Percentiles rank a stretch among this genome's conserved stretches.
Conservation (phyloP, 148 eudicot species). For the Heliamphora exappendiculata region DNA sequence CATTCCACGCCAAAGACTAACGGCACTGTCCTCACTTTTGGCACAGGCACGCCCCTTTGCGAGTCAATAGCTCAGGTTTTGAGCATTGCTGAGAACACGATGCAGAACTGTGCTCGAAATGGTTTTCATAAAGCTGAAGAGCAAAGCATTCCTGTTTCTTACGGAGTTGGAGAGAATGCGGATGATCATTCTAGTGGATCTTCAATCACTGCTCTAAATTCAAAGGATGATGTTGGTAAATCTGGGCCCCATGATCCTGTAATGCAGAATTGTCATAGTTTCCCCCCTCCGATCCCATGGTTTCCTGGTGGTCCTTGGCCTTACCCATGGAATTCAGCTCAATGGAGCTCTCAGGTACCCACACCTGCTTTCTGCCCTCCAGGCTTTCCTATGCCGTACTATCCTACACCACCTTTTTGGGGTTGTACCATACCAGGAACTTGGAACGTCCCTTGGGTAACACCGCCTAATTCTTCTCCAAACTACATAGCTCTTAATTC, state of each 20-base stretch:
- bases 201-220: constrained; percentile 12
- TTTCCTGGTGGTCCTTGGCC: constrained; percentile 30
- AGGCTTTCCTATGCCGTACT: constrained; percentile 30
- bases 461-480: constrained; percentile 15
- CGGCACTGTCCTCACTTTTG: constrained; percentile 35
- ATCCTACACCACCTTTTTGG: constrained; percentile 38
- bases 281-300: constrained; percentile 21
- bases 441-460: constrained; percentile 25
- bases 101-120: constrained; percentile 9
- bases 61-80: constrained; percentile 33
- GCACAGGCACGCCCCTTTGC: constrained; percentile 26
- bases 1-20: constrained; percentile 22
- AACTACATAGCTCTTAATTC: constrained; percentile 17
- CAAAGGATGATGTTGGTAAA: constrained; percentile 12
- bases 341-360: constrained; percentile 16
- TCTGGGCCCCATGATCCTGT: constrained; percentile 3
- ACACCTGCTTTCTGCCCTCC: constrained; percentile 20
- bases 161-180: constrained; percentile 12
- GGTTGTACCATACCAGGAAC: constrained; percentile 24
- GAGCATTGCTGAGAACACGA: constrained; percentile 18
- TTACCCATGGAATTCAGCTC: constrained; percentile 27
- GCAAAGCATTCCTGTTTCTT: constrained; percentile 10
- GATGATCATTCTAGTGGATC: constrained; percentile 23
- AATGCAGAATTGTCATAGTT: constrained; percentile 14
- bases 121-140: constrained; percentile 26